phyloP scores from a whole-genome alignment of 2,329 filamentous ascomycete genomes.

The Colletotrichum sp. region DNA sequence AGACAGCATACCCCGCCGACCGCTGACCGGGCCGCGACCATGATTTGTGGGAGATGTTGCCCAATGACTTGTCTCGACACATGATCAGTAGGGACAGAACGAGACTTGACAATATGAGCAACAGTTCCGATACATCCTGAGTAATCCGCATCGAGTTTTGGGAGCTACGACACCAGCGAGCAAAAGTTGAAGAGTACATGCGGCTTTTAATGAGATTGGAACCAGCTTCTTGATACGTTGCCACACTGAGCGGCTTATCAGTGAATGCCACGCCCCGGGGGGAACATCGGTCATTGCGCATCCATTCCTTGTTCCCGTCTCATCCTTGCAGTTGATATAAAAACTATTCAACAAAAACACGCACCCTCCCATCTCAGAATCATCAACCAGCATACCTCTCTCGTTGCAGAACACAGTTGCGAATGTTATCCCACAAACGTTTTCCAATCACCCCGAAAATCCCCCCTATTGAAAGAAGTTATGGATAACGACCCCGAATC shows the following conservation, averaged over 20 bases:
- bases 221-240: neutral
- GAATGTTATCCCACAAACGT: neutral
- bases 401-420: neutral
- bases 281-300: neutral
- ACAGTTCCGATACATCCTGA: neutral
- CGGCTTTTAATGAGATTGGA: neutral
- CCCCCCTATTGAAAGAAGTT: neutral
- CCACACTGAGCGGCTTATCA: neutral
- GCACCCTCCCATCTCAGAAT: neutral
- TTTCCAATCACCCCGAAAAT: neutral
- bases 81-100: neutral
- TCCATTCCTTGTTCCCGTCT: neutral
- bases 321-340: neutral
- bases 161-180: neutral
- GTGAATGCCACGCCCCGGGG: neutral
- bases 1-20: neutral
- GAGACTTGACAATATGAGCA: neutral
- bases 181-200: neutral
- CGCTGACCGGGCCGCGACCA: neutral
- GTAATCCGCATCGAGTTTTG: neutral
- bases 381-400: neutral
- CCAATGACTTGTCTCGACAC: neutral
- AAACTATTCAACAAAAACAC: neutral
- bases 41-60: neutral
- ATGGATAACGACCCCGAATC: constrained; percentile 2